Evolutionary conservation across 2,329 filamentous ascomycete genomes (phyloP), one percentile per base, ranked within the genome.

Genomic region (Claviceps citrina): DNA sequence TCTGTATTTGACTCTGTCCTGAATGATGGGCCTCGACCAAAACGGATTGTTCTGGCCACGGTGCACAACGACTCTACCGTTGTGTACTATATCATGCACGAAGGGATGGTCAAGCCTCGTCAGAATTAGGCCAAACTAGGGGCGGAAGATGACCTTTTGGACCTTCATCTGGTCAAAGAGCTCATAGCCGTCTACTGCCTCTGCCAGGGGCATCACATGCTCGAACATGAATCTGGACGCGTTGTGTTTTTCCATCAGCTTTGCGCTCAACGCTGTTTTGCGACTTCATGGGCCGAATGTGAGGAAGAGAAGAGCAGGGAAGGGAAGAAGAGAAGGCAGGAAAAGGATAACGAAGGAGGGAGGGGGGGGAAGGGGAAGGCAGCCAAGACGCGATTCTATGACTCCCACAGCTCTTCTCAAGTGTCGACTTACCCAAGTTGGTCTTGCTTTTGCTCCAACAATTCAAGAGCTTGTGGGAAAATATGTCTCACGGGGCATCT

Each of bases 41-140:
- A 87, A 64, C 68, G 83, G 44, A 57, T 87, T 9, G 54, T 89
- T n/a, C 64, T 91, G 38, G 82, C 80, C 13, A 81, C 79, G 3
- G 64, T 85, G 36, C 79, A 85, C 54, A 76, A 81, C 50, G 84
- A 91, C 59, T 87, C 83, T 47, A 89, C 84, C 0, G 70, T 91
- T 15, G 80, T 84, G 31, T 91, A 89, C 60, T 91, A 91, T 54
- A 70, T 87, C 46, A 74, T 89, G 56, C 83, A 89, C 51, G 82
- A 89, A 57, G 84, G 83, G n/a, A 76, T 87, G 47, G 81, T 89
- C 39, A 91, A 89, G 64, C 84, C 84, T 19, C 69, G 84, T 42
- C 84, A 89, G 57, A 91, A 91, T 56, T 89, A 63, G 70, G 19
- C 18, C 10, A 12, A 6, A 15, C 47, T 49, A 71, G 12, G 64